Evolutionary conservation across 352 stramenopile genomes (phyloP).

Genomic region (Pythium coloratum): DNA sequence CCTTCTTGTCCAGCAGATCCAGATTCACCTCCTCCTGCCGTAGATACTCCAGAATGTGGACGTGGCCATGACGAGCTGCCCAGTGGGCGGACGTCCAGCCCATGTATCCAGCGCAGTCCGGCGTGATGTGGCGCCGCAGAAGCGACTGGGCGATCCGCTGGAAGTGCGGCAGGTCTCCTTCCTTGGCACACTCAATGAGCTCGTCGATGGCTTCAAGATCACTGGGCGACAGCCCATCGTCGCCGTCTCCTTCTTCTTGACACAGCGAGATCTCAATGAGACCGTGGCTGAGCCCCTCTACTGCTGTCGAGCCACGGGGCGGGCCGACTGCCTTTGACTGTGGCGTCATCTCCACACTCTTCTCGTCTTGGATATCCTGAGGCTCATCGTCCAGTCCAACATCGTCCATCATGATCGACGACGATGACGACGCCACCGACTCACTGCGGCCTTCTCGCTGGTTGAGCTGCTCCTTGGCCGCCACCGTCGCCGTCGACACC

Average conservation of each 20-base stretch:
- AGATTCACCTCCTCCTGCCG: conserved; percentile 50
- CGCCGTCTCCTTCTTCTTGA: conserved; percentile 9
- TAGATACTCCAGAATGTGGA: conserved; percentile 66
- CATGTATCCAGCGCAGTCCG: conserved; percentile 64
- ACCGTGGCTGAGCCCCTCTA: conserved; percentile 11
- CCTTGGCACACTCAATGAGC: conserved; percentile 65
- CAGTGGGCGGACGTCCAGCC: conserved; percentile 78
- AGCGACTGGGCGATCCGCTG: conserved; percentile 45
- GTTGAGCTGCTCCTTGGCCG: conserved; percentile 18
- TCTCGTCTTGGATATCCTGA: conserved; percentile 7
- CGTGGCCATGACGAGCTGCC: conserved; percentile 64
- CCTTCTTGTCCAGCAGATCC: conserved; percentile 61
- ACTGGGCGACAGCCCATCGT: conserved; percentile 15
- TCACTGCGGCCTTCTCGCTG: conserved; percentile 13
- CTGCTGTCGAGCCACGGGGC: not conserved
- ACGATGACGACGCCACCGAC: conserved; percentile 16
- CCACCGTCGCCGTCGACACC: conserved; percentile 12
- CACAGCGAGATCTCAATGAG: conserved; percentile 70
- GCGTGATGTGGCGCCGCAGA: conserved; percentile 37
- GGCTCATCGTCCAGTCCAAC: conserved; percentile 12
- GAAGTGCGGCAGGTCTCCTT: conserved; percentile 53
- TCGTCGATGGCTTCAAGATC: conserved; percentile 56
- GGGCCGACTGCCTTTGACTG: not conserved
- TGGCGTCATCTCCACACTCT: not conserved
- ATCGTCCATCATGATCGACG: conserved; percentile 15